Conservation (phyloP, 2,329 filamentous ascomycete genomes). For the Alternaria sp. region DNA sequence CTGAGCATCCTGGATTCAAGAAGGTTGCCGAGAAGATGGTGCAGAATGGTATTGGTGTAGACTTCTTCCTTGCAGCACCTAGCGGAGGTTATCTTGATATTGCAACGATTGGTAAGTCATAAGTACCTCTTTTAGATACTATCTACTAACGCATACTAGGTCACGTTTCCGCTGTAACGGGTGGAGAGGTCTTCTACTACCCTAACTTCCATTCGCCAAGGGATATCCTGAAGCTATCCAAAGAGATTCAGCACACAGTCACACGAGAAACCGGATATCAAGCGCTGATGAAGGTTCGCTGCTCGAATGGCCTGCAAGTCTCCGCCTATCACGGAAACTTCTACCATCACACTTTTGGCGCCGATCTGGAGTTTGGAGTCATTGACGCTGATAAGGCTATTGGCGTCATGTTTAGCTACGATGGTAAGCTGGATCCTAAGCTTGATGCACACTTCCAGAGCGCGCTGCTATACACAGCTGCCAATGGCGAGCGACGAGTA, state of each 20-base stretch:
- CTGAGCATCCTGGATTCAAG: conserved; percentile 87
- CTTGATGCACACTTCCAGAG: conserved; percentile 98
- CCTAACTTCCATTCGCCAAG: conserved; percentile 92
- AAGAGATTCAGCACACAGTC: conserved; percentile 86
- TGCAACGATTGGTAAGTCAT: conserved; percentile 78
- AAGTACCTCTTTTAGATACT: background rate
- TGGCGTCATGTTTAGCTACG: conserved; percentile 89
- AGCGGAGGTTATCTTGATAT: conserved; percentile 92
- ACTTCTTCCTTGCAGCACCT: conserved; percentile 94
- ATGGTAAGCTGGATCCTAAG: conserved; percentile 96
- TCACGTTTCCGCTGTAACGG: conserved; percentile 85
- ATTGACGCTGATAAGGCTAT: conserved; percentile 95
- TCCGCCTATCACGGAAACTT: conserved; percentile 96
- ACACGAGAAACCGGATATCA: conserved; percentile 93
- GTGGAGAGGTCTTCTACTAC: conserved; percentile 95
- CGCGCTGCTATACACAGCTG: conserved; percentile 91
- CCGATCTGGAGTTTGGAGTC: conserved; percentile 90
- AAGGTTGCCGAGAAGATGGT: conserved; percentile 89
- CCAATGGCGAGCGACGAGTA: conserved; percentile 85
- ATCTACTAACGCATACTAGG: conserved; percentile 58
- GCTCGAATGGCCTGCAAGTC: conserved; percentile 94
- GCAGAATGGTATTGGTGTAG: conserved; percentile 82
- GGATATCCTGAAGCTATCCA: conserved; percentile 81
- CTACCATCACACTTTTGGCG: conserved; percentile 91
- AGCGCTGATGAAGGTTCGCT: conserved; percentile 96